Conservation (phyloP, 1,284 basidiomycete genomes). For the Cerioporus squamosus region DNA sequence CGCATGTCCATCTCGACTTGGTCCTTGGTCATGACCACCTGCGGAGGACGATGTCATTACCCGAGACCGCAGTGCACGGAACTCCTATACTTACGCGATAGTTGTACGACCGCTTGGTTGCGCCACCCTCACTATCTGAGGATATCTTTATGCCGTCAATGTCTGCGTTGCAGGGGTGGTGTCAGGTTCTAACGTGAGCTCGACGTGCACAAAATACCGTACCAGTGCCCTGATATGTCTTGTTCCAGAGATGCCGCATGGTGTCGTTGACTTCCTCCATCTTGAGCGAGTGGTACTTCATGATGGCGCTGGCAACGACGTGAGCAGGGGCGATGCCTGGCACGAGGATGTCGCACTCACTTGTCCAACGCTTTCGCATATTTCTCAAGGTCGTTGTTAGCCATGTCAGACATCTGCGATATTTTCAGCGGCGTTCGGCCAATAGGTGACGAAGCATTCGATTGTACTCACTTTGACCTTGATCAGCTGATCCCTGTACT, state of each 20-base stretch:
- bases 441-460: neutral
- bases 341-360: conserved; percentile 47
- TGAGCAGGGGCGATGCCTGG: neutral
- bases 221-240: conserved; percentile 99
- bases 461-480: conserved; percentile 80
- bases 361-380: conserved; percentile 96
- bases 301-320: conserved; percentile 78
- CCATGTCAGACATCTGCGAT: conserved; percentile 88
- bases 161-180: conserved; percentile 54
- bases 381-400: conserved; percentile 95
- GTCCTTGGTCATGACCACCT: conserved; percentile 99
- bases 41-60: conserved; percentile 27
- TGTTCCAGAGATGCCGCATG: conserved; percentile 96
- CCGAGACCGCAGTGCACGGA: neutral
- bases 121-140: conserved; percentile 90
- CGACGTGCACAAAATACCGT: conserved; percentile 23
- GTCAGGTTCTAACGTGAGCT: conserved; percentile 2
- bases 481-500: conserved; percentile 90
- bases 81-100: conserved; percentile 72
- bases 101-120: conserved; percentile 92
- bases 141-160: conserved; percentile 98
- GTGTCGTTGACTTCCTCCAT: conserved; percentile 99
- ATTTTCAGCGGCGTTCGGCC: neutral
- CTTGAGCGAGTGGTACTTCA: conserved; percentile 98
- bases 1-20: conserved; percentile 99